phyloP scores from a whole-genome alignment of 441 rosid genomes.

The Erodium trifolium region DNA sequence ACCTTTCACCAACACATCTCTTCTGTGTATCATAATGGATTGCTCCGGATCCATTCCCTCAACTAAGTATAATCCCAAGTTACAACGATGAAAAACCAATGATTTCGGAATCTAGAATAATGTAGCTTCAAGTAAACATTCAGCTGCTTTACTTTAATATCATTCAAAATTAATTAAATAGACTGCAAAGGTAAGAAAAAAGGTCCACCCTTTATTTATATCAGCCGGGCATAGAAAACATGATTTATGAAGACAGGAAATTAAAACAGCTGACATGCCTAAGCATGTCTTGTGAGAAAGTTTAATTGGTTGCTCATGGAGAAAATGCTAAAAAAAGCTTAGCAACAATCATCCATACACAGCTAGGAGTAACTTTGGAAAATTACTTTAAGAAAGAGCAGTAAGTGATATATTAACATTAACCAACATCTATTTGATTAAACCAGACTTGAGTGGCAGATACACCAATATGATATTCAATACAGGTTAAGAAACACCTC shows the following conservation, averaged over 20 bases:
- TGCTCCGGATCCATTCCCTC: too few species aligned
- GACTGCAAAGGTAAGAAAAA: not conserved
- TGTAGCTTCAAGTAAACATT: not conserved
- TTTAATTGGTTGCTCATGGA: not conserved
- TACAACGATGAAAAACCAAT: not conserved
- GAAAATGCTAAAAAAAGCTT: not conserved
- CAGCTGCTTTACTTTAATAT: not conserved
- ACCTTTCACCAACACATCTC: not conserved
- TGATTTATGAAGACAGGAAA: not conserved
- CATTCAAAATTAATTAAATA: not conserved
- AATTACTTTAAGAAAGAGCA: not conserved
- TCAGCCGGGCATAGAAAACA: not conserved
- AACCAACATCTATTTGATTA: not conserved
- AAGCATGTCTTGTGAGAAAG: not conserved
- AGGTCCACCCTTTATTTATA: not conserved
- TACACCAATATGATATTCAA: not conserved
- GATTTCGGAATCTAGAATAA: not conserved
- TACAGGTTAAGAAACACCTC: not conserved
- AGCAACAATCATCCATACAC: not conserved
- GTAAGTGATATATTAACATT: not conserved
- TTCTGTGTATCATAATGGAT: not conserved
- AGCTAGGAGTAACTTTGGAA: not conserved
- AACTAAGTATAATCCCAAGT: too few species aligned
- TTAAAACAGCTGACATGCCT: not conserved
- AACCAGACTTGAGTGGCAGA: not conserved